Conservation (phyloP, 2,329 filamentous ascomycete species). For the Fusarium sp. region DNA sequence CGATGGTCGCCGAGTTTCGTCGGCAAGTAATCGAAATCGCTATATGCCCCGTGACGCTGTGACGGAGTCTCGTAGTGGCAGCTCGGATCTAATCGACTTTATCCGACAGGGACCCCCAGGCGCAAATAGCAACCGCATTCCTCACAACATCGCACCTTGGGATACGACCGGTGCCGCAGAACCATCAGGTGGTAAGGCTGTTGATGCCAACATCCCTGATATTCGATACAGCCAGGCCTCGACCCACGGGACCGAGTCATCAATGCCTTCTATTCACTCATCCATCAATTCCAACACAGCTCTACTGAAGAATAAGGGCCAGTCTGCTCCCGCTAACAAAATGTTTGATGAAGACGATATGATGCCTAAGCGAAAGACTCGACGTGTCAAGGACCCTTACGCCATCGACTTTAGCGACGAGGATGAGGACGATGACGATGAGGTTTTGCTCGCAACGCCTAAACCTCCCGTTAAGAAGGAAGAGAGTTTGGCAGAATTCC, state of each 20-base stretch:
- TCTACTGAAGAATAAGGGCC: slow-evolving; percentile 64
- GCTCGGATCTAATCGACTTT: slow-evolving; percentile 93
- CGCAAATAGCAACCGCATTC: slow-evolving; percentile 73
- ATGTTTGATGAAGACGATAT: slow-evolving; percentile 64
- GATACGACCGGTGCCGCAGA: slow-evolving; percentile 90
- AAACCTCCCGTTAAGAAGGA: slow-evolving; percentile 61
- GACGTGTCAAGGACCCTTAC: slow-evolving; percentile 87
- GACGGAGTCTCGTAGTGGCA: slow-evolving; percentile 72
- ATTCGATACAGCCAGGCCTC: slow-evolving; percentile 69
- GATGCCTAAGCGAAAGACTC: slow-evolving; percentile 78
- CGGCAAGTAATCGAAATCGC: slow-evolving; percentile 61
- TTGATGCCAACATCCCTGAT: slow-evolving; percentile 69
- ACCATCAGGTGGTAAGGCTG: slow-evolving; percentile 61
- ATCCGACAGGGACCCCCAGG: slow-evolving; percentile 86
- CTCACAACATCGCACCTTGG: slow-evolving; percentile 85
- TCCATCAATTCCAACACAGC: slow-evolving; percentile 81
- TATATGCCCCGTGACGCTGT: slow-evolving; percentile 79
- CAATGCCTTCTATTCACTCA: slow-evolving; percentile 68
- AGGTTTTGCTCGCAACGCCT: slow-evolving; percentile 53
- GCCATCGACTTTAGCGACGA: slow-evolving; percentile 86
- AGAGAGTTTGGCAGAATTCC: slow-evolving; percentile 79
- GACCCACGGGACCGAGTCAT: slow-evolving; percentile 68
- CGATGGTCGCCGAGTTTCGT: slow-evolving; percentile 55
- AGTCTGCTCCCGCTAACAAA: slow-evolving; percentile 48
- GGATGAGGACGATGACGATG: slow-evolving; percentile 67